Evolutionary conservation across 306 rosid genomes (phyloP), one percentile per base, ranked within the genome.

Genomic region (Cucumis hystrix): DNA sequence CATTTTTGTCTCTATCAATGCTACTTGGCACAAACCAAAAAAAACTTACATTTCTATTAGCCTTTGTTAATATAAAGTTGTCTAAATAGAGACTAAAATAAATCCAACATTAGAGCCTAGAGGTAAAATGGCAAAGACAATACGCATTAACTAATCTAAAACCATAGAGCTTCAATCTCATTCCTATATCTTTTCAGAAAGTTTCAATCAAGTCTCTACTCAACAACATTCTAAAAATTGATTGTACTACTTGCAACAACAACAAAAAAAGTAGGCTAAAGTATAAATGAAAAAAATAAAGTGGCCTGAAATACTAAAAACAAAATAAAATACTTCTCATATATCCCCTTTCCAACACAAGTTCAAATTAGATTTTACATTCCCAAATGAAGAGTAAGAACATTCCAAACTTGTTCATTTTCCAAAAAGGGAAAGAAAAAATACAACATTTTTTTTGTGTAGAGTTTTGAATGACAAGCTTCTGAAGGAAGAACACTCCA

Each of bases 321-420:
- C 16, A 30, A 62, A 7, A 9, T 57, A 56, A 20, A 20, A 9
- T 58, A 58, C 33, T 9, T 64, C 43, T 62, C 45, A 62, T 62
- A 13, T 7, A 17, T 7, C 13, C 69, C 69, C 69, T 16, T 63
- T 13, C 43, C 20, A 63, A 30, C 21, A 17, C n/a, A 30, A 63
- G 69, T 35, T 65, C 51, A 66, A 66, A 66, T 39, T 66, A 66
- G 51, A 66, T 66, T 28, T 66, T 66, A 66, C 72, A 64, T 60
- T 60, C 65, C 37, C 65, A 60, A 60, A 60, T 16, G 14, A 28
- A 62, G 45, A 18, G 52, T 37, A 66, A 37, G 71, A 65, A 65
- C 51, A 65, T 37, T 40, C 73, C 73, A 39, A 66, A 66, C 51
- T 66, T 66, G 15, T 39, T 35, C 51, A 66, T 9, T 66, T 66